Evolutionary conservation across 2,329 filamentous ascomycete species (phyloP).

Genomic region (Myriosclerotinia curreyana): DNA sequence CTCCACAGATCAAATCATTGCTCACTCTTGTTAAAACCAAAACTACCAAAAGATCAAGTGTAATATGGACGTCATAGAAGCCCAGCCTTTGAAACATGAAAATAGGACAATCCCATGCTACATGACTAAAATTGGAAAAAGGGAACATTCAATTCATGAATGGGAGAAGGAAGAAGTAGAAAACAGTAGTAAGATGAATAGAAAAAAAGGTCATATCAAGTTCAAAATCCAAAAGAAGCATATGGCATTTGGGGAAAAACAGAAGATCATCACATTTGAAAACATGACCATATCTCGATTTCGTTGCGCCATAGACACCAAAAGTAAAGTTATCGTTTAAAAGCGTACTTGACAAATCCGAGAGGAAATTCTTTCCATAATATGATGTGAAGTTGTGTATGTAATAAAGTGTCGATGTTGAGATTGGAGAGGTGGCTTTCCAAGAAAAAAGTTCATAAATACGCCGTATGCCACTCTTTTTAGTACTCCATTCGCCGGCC

Average conservation of each 20-base stretch:
- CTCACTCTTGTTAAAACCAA: constrained; percentile 8
- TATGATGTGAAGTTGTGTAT: constrained; percentile 10
- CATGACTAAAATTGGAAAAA: constrained; percentile 1
- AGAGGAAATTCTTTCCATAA: constrained; percentile 20
- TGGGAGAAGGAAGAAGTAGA: background rate
- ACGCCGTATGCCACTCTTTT: constrained; percentile 38
- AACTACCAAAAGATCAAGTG: constrained; percentile 12
- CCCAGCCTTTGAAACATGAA: constrained; percentile 11
- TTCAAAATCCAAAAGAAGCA: constrained; percentile 17
- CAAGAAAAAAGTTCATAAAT: constrained; percentile 25
- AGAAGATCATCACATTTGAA: constrained; percentile 11
- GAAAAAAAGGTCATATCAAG: constrained; percentile 12
- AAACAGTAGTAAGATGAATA: background rate
- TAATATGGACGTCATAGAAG: constrained; percentile 17
- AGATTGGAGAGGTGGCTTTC: constrained; percentile 11
- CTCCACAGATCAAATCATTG: constrained; percentile 1
- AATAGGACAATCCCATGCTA: constrained; percentile 2
- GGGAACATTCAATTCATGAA: background rate
- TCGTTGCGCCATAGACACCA: constrained; percentile 22
- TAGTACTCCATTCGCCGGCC: constrained; percentile 40
- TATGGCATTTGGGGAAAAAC: constrained; percentile 2
- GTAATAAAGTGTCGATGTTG: constrained; percentile 9
- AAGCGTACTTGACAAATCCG: constrained; percentile 13
- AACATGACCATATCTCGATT: constrained; percentile 14
- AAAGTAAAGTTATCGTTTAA: constrained; percentile 17